Evolutionary conservation across 257 asterid genomes (phyloP), one percentile per base, ranked within the genome.

Genomic region (Scutellaria minor): DNA sequence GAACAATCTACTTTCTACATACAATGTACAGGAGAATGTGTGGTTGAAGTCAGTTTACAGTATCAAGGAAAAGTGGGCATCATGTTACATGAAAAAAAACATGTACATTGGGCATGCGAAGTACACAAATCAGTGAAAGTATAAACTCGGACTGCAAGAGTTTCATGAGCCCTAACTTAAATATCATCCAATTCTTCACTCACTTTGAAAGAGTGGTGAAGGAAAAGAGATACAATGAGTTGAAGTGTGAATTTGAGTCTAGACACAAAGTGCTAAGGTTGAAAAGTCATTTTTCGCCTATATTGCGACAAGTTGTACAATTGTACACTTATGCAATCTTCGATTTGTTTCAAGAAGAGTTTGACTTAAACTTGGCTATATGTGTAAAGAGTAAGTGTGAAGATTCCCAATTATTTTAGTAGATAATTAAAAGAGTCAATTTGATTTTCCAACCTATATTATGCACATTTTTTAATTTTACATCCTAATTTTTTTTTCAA

Each of bases 141-240:
- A 53, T 53, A 11, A 53, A 53, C 6, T 56, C 62, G 3, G 14
- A 56, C 6, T 20, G 20, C 13, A 56, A 56, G 62, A 56, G 40
- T 8, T 56, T 20, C 14, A 56, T 56, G 62, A 54, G 60, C 9
- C 60, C 60, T 7, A 54, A 20, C 60, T 54, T 54, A 54, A 54
- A 54, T 54, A 10, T 54, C 18, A 11, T 22, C 60, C n/a, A 54
- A 54, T 54, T 54, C 12, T 54, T 54, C 9, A 54, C 6, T 9
- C 31, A 54, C 4, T 54, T 54, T 54, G 60, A 54, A 54, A 54
- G 60, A 12, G 31, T 54, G 2, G 10, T 54, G 35, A 12, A 54
- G 2, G 35, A 54, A 4, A 54, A 54, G 60, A 6, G 60, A 37
- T 54, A 54, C 18, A 54, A 54, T 20, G 60, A 54, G 35, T 22